phyloP scores from a whole-genome alignment of 768 basidiomycete genomes.

The Cystobasidium tubakii region DNA sequence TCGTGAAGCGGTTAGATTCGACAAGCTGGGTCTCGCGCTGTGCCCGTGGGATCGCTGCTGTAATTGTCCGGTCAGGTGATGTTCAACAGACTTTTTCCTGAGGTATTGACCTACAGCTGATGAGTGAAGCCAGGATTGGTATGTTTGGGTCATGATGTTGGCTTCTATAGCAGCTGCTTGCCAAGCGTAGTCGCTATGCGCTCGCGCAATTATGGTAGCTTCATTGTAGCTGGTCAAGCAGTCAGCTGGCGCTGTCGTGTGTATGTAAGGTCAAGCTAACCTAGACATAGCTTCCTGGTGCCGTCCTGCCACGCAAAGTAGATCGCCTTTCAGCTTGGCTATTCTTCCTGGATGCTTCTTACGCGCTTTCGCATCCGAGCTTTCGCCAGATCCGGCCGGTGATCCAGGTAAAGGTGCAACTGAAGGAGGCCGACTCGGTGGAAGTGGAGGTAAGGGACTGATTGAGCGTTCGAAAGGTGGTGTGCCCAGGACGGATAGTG shows the following conservation, averaged over 20 bases:
- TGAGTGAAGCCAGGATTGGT: conserved; percentile 42
- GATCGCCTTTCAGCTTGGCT: conserved; percentile 79
- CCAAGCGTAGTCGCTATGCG: conserved; percentile 73
- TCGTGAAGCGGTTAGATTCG: background rate
- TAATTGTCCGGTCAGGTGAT: no score
- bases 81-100: background rate
- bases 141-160: conserved; percentile 52
- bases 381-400: background rate
- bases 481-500: background rate
- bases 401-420: background rate
- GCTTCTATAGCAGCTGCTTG: conserved; percentile 84
- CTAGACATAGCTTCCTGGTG: conserved; percentile 58
- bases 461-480: background rate
- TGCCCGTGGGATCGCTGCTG: background rate
- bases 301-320: conserved; percentile 81
- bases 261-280: no score
- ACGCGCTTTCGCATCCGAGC: conserved; percentile 20
- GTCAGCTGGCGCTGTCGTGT: no score
- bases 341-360: conserved; percentile 58
- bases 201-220: conserved; percentile 69
- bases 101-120: conserved; percentile 42
- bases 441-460: background rate
- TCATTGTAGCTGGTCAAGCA: conserved; percentile 61
- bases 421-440: background rate
- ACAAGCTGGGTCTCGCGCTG: conserved; percentile 7